phyloP scores from a whole-genome alignment of 495 filamentous ascomycete genomes.

The Lineolata rhizophorae region DNA sequence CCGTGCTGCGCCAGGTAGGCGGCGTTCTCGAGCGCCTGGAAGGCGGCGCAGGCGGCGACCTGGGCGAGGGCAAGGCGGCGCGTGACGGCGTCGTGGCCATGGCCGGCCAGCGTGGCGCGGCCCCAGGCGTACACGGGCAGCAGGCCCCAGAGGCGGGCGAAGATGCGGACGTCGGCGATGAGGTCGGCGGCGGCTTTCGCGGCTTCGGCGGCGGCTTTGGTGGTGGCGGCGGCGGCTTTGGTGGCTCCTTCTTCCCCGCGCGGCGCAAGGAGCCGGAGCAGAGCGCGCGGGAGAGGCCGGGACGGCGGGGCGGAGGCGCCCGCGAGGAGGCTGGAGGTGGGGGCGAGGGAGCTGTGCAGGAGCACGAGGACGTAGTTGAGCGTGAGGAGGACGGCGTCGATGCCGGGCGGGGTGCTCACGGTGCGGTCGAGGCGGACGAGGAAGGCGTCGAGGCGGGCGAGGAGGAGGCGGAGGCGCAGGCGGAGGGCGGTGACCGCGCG shows the following conservation, averaged over 20 bases:
- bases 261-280: too few relatives aligned
- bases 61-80: constrained; percentile 27
- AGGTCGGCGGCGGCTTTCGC: too few relatives aligned
- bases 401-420: constrained; percentile 10
- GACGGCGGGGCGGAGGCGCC: too few relatives aligned
- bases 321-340: constrained; percentile 6
- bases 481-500: not conserved
- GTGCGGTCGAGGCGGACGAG: constrained; percentile 12
- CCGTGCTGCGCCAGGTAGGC: constrained; percentile 54
- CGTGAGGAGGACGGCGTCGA: constrained; percentile 12
- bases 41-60: constrained; percentile 38
- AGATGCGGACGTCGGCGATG: constrained; percentile 44
- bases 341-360: constrained; percentile 8
- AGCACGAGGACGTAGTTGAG: constrained; percentile 12
- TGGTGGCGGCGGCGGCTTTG: too few relatives aligned
- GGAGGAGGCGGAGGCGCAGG: too few relatives aligned
- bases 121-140: constrained; percentile 58
- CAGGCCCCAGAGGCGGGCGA: constrained; percentile 58
- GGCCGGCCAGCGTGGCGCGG: not conserved
- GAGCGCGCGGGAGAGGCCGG: too few relatives aligned
- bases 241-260: too few relatives aligned
- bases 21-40: constrained; percentile 68
- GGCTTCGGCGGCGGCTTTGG: too few relatives aligned
- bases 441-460: constrained; percentile 6
- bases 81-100: constrained; percentile 5